Percentiles rank a stretch among this genome's conserved stretches.
These are phyloP conservation scores for Hortiboletus rubellus DNA, from an alignment of 1,284 basidiomycete genomes.

Conservation along the genomic window DNA sequence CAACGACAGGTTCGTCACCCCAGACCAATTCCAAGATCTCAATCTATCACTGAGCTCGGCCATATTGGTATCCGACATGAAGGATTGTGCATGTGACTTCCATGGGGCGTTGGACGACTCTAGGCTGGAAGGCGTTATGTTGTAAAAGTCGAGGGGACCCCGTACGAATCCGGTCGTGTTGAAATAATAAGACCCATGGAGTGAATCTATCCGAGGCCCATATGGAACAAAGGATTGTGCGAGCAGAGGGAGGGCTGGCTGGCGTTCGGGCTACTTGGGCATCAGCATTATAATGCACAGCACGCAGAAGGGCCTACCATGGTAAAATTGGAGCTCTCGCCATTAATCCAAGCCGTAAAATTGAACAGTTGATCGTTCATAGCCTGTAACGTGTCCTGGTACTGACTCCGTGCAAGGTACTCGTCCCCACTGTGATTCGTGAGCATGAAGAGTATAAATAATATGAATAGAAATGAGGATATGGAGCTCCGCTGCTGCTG, in stretches of 20 bases:
- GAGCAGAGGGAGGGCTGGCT: constrained; percentile 47
- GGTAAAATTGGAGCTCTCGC: constrained; percentile 62
- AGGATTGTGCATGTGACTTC: constrained; percentile 48
- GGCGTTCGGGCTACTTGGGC: constrained; percentile 51
- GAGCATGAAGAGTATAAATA: constrained; percentile 73
- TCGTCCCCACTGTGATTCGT: constrained; percentile 69
- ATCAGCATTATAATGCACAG: constrained; percentile 2
- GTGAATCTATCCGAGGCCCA: constrained; percentile 47
- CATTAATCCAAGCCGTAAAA: constrained; percentile 74
- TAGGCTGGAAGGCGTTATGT: constrained; percentile 53
- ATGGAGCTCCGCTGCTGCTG: constrained; percentile 39
- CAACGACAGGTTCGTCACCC: constrained; percentile 58
- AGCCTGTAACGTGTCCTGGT: constrained; percentile 58
- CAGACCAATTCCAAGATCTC: constrained; percentile 70
- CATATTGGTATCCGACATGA: constrained; percentile 51
- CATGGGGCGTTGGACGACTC: constrained; percentile 44
- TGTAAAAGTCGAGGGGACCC: constrained; percentile 59
- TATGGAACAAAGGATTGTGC: constrained; percentile 51
- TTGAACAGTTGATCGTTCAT: constrained; percentile 63
- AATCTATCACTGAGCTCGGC: constrained; percentile 48
- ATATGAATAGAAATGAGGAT: constrained; percentile 72
- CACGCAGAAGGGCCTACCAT: constrained; percentile 49
- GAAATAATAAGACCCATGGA: constrained; percentile 59
- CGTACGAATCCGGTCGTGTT: constrained; percentile 78
- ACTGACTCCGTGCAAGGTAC: constrained; percentile 57